Evolutionary conservation across 1,139 yeast genomes (phyloP), one percentile per base, ranked within the genome.

Genomic region (Protomyces gravidus): DNA sequence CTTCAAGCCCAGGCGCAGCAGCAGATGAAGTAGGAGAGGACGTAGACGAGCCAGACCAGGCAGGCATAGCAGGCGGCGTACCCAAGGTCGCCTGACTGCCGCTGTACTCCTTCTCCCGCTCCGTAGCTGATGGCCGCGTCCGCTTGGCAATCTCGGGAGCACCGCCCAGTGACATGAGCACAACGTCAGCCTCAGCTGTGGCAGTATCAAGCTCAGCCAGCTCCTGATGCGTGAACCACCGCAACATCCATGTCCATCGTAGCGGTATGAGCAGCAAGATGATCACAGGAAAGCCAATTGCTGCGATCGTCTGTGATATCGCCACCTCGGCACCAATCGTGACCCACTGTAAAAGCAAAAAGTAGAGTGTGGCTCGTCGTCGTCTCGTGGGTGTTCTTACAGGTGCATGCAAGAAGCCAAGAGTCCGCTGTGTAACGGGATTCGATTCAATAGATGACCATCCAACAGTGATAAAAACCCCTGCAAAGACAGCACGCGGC

Each of bases 401-500:
- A 13, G 75, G 71, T 64, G 89, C 95, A n/a, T 85, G 75, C 62
- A 83, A 78, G 0, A 89, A 66, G 71, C 80, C 88, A 45, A 86
- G 69, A 2, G 90, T 73, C 63, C 86, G 78, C 60, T 79, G 76
- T 3, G 86, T 77, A 5, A 90, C 81, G 2, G 78, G 83, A 67
- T 86, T 88, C 4, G 78, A 81, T 63, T 85, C 78, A 13, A 92
- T 71, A 0, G 96, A 96, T 0, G 85, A 80, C 0, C 89, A 76
- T 0, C 96, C 97, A 97, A 92, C 90, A 64, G 88, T 82, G 78
- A 90, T 89, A 70, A 92, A 92, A 50, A 92, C 76, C 0, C 97
- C 98, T 0, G 97, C 87, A 26, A 92, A 75, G 0, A 89, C 95
- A 2, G 95, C 95, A 69, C 92, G 97, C 0, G 98, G 98, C n/a